Conservation (phyloP, 208 protist species). For the Trichomonas vaginalis region DNA sequence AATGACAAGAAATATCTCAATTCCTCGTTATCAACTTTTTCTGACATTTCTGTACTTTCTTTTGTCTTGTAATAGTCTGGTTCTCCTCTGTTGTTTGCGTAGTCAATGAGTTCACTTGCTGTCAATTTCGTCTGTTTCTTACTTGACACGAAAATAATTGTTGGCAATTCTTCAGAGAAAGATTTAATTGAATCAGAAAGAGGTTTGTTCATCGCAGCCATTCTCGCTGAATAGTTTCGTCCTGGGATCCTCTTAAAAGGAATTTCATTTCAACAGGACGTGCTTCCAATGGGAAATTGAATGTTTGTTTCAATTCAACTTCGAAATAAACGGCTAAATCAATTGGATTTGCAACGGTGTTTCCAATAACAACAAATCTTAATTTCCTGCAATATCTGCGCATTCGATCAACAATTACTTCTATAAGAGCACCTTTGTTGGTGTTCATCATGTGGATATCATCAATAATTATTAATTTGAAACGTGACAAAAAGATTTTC, state of each 20-base stretch:
- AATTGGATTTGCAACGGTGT: conserved; percentile 85
- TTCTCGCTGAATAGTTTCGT: conserved; percentile 88
- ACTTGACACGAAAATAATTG: conserved; percentile 95
- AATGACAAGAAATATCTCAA: conserved; percentile 76
- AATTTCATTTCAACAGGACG: conserved; percentile 41
- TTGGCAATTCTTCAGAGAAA: conserved; percentile 69
- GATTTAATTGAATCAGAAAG: conserved; percentile 54
- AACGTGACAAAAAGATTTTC: not conserved
- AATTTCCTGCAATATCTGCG: conserved; percentile 72
- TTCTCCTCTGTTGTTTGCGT: not conserved
- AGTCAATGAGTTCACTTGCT: conserved; percentile 6
- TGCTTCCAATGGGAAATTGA: conserved; percentile 41
- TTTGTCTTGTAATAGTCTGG: not conserved
- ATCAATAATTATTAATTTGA: conserved; percentile 82
- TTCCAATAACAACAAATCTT: conserved; percentile 91
- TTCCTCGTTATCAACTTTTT: conserved; percentile 26
- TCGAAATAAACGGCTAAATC: conserved; percentile 94
- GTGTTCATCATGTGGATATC: conserved; percentile 96
- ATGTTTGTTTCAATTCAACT: conserved; percentile 55
- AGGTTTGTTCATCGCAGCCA: conserved; percentile 99
- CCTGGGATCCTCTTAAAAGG: conserved; percentile 61
- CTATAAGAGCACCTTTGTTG: conserved; percentile 91
- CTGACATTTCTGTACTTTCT: not conserved
- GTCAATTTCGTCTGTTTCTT: conserved; percentile 51
- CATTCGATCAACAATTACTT: conserved; percentile 90